phyloP scores from a whole-genome alignment of 2,329 filamentous ascomycete species.

The Trichoderma lentiforme region DNA sequence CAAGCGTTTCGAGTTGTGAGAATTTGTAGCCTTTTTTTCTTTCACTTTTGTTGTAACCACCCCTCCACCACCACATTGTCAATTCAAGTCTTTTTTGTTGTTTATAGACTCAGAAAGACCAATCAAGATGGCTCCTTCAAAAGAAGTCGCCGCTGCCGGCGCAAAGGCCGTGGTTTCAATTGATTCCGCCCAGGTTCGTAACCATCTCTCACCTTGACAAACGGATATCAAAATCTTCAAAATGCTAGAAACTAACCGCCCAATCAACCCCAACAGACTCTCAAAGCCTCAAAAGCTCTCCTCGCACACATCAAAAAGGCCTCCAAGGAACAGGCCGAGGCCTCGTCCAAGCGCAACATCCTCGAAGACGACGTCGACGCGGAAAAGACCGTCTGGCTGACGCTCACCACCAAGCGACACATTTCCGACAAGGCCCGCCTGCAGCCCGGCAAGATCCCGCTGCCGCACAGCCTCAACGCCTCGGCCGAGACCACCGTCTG shows the following conservation, averaged over 20 bases:
- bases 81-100: background rate
- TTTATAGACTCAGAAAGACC: background rate
- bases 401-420: conserved; percentile 62
- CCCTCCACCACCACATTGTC: conserved; percentile 27
- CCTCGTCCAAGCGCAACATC: conserved; percentile 54
- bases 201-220: background rate
- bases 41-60: background rate
- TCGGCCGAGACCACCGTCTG: conserved; percentile 68
- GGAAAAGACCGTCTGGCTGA: conserved; percentile 59
- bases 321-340: conserved; percentile 44
- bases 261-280: conserved; percentile 38
- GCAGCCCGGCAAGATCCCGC: conserved; percentile 77
- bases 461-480: conserved; percentile 73
- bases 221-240: background rate
- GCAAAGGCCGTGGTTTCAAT: conserved; percentile 34
- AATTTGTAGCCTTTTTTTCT: background rate
- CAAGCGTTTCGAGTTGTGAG: background rate
- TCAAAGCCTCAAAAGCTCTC: conserved; percentile 62
- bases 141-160: conserved; percentile 35
- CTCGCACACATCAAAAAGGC: conserved; percentile 59
- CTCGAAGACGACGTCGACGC: conserved; percentile 45
- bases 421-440: conserved; percentile 70
- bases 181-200: conserved; percentile 41
- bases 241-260: conserved; percentile 15
- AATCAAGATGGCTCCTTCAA: conserved; percentile 40